Percentiles rank a stretch among this genome's conserved stretches.
Conservation (phyloP, 257 asterid species). For the Voacanga thouarsii region DNA sequence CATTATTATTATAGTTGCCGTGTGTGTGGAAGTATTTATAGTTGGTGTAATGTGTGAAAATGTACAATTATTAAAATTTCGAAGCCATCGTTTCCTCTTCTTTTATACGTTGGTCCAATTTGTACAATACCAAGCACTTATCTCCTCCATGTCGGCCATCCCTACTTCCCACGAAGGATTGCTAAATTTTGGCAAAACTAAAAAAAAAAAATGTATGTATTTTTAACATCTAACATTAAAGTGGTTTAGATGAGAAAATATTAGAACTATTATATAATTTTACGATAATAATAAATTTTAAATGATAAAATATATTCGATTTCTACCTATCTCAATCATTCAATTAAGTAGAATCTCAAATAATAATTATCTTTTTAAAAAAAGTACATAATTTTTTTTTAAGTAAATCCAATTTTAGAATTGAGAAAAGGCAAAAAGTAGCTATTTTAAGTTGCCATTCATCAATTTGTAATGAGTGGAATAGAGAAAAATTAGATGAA, state of each 20-base stretch:
- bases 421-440: not conserved
- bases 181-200: no score
- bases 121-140: not conserved
- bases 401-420: no score
- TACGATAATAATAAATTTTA: no score
- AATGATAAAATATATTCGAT: no score
- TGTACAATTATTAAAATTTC: not conserved
- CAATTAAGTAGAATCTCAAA: not conserved
- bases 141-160: not conserved
- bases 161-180: not conserved
- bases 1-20: slow-evolving; percentile 1
- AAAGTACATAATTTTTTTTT: not conserved
- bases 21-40: slow-evolving; percentile 1
- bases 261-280: no score
- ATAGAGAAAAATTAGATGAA: not conserved
- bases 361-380: not conserved
- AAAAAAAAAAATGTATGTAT: no score
- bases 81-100: not conserved
- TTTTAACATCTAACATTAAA: no score
- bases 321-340: no score
- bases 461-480: slow-evolving; percentile 5
- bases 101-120: not conserved
- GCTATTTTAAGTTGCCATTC: not conserved
- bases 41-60: not conserved
- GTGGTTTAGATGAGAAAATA: no score